Base-by-base conservation (phyloP, 1,284 basidiomycete species). In the Abortiporus biennis region DNA sequence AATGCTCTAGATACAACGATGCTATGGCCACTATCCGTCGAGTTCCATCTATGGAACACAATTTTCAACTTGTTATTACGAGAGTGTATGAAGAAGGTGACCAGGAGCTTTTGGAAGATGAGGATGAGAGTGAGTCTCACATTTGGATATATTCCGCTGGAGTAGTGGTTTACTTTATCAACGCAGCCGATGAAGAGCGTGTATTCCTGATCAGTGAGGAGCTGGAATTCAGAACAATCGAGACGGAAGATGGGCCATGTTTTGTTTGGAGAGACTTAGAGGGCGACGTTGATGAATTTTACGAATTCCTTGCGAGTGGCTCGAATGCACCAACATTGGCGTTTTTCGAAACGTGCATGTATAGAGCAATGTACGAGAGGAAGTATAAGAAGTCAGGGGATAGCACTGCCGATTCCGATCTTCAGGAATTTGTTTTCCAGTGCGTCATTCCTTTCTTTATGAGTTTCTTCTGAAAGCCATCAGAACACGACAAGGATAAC, bases 21-120 rank as follows among this genome's bases (percentile, higher is more conserved):
- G 94, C 94, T 6, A 92, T 96, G 65, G 87, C 89, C 9, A 94
- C 93, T 16, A 88, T 99, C 56, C 83, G 96, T 45, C 80, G 94
- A 68, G 76, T 85, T 36, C 76, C 84, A 13, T 78, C 86, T 0
- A 65, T 90, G 42, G 90, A 93, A 42, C 86, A 85, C 66, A 84
- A 95, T 58, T 99, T 95, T 59, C 88, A 98, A 64, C 78, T 99
- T n/a, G 94, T 97, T 6, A 81, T 97, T 43, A 96, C 93, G 11
- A 77, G 93, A 48, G 92, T 95, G 0, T 97, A 90, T 58, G 92
- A 96, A 53, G 92, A 97, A 48, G 94, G 92, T 8, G 94, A 97
- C 59, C 90, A 96, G 60, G 88, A 94, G 55, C 65, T 96, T 23
- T 68, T 97, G 11, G 92, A 95, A 51, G 93, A 97, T 54, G 92